Evolutionary conservation across 169 alveolate species (phyloP).

Genomic region (Perkinsus chesapeaki): DNA sequence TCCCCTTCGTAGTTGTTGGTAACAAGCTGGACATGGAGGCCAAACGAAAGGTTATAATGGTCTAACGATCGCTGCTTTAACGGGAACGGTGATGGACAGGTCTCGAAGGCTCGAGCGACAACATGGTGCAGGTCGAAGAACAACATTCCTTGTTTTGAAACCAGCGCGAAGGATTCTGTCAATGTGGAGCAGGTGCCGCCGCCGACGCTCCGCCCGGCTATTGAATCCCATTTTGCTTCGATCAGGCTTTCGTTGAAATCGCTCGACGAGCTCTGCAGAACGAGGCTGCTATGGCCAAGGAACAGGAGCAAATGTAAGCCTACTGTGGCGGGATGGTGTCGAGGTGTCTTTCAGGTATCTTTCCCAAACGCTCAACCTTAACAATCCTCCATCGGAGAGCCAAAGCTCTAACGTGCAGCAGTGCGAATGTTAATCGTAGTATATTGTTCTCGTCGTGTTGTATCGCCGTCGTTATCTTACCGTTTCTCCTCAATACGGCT

Average conservation of each 20-base stretch:
- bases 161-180: conserved; percentile 90
- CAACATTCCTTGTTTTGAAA: conserved; percentile 86
- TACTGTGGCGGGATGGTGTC: not conserved
- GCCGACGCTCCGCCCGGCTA: not conserved
- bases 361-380: not conserved
- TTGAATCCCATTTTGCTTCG: not conserved
- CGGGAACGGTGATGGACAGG: conserved; percentile 36
- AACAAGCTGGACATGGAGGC: conserved; percentile 88
- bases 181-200: conserved; percentile 78
- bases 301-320: conserved; percentile 31
- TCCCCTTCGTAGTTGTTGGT: conserved; percentile 94
- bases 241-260: conserved; percentile 17
- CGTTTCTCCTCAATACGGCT: not conserved
- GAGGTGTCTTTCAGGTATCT: not conserved
- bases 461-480: not conserved
- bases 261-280: conserved; percentile 31
- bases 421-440: not conserved
- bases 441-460: not conserved
- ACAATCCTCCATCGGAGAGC: not conserved
- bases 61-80: not conserved
- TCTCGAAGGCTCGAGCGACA: conserved; percentile 73
- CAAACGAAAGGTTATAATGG: conserved; percentile 66
- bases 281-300: conserved; percentile 12
- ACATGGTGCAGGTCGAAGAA: conserved; percentile 86
- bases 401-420: not conserved